Percentiles rank a stretch among this genome's conserved stretches.
phyloP scores from a whole-genome alignment of 2,329 filamentous ascomycete genomes.

The Pyrenophora graminea region DNA sequence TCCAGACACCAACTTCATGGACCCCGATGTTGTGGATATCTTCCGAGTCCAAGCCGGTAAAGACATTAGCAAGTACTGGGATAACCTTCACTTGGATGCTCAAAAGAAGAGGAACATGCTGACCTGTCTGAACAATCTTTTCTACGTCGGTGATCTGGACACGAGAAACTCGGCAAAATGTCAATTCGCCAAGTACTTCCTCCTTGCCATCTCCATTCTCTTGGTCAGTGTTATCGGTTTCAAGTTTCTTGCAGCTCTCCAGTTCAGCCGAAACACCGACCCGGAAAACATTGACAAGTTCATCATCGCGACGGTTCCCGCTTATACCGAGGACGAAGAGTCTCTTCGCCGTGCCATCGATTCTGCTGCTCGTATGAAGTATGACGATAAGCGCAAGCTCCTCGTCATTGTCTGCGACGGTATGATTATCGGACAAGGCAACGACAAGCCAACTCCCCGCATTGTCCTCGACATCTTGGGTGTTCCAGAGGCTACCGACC shows the following conservation, averaged over 20 bases:
- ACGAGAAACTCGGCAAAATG: conserved; percentile 85
- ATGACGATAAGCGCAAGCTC: conserved; percentile 97
- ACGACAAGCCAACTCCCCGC: conserved; percentile 90
- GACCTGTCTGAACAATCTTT: conserved; percentile 87
- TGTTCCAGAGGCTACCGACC: conserved; percentile 89
- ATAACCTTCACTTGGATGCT: conserved; percentile 65
- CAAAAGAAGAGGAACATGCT: conserved; percentile 69
- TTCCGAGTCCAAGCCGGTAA: conserved; percentile 76
- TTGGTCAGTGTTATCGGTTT: conserved; percentile 83
- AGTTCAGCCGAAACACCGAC: conserved; percentile 87
- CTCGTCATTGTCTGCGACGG: conserved; percentile 92
- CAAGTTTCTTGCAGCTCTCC: conserved; percentile 95
- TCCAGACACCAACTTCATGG: conserved; percentile 77
- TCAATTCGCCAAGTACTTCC: conserved; percentile 85
- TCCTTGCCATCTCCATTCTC: conserved; percentile 81
- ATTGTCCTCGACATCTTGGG: conserved; percentile 97
- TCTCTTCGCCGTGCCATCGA: conserved; percentile 96
- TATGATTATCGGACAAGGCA: conserved; percentile 99
- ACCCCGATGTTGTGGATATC: conserved; percentile 70
- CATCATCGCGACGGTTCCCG: conserved; percentile 94
- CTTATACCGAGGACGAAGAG: conserved; percentile 98
- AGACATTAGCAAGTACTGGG: conserved; percentile 84
- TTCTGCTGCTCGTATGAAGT: conserved; percentile 91
- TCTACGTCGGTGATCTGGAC: conserved; percentile 90
- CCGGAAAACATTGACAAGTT: conserved; percentile 99